Percentiles rank a stretch among this genome's conserved stretches.
These are phyloP conservation scores for Hypomontagnella submonticulosa DNA, from an alignment of 495 filamentous ascomycete genomes.

Conservation along the genomic window DNA sequence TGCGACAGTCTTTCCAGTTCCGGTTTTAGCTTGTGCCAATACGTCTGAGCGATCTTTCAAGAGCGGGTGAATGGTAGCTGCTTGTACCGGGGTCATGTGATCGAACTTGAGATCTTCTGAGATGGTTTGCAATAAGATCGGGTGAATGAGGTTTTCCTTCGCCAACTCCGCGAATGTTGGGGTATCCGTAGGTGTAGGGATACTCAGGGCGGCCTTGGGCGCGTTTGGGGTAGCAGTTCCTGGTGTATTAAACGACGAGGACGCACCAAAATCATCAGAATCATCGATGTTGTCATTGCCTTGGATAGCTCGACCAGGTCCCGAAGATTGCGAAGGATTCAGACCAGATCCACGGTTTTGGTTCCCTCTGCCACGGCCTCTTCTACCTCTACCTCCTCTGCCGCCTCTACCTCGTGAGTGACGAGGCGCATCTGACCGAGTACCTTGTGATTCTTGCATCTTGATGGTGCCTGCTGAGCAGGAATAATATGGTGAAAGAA, in stretches of 20 bases:
- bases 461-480: slow-evolving; percentile 2
- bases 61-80: slow-evolving; percentile 53
- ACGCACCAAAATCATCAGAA: neutral
- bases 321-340: neutral
- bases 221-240: neutral
- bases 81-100: slow-evolving; percentile 59
- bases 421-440: neutral
- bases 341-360: neutral
- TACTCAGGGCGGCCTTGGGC: slow-evolving; percentile 12
- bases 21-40: slow-evolving; percentile 73
- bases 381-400: slow-evolving; percentile 8
- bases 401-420: neutral
- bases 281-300: neutral
- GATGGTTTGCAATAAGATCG: slow-evolving; percentile 51
- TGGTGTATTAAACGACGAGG: slow-evolving; percentile 6
- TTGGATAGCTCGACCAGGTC: neutral
- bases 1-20: slow-evolving; percentile 75
- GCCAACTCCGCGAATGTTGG: slow-evolving; percentile 50
- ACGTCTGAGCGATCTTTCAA: slow-evolving; percentile 48
- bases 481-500: neutral
- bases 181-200: slow-evolving; percentile 39
- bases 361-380: neutral
- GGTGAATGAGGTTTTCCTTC: slow-evolving; percentile 50
- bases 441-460: slow-evolving; percentile 22
- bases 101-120: slow-evolving; percentile 56